Base-by-base conservation (phyloP, 2,329 filamentous ascomycete species). In the Zopfia rhizophila region DNA sequence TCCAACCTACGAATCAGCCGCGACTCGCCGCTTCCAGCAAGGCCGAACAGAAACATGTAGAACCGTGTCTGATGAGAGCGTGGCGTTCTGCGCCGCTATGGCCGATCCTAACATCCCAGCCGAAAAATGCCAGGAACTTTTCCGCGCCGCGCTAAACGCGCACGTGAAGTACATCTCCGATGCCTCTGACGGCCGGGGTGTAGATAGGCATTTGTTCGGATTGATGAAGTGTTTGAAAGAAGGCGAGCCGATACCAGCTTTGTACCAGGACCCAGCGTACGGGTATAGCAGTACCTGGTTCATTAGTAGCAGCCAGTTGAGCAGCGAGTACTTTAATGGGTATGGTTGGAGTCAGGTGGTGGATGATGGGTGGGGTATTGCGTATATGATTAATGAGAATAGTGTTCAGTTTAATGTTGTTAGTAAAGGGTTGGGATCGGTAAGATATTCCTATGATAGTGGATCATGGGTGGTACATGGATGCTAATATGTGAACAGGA, bases 351-450 rank as follows among this genome's bases (percentile, higher is more conserved):
- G 89, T 69, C 93, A 99, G 78, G 94, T 99, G 39, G 89, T 97
- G 43, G 92, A 97, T 66, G 90, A 88, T 50, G 94, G 94, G 21
- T 99, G 94, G 75, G 94, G 94, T 29, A 96, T 99, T 68, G 94
- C 94, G 27, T 99, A 99, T 73, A 99, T 99, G 94, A 97, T 99
- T 73, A 99, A 99, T 71, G 93, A 97, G 81, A 96, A 97, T 75
- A 96, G 91, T 73, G 82, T 99, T 55, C 94, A 97, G 83, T 97
- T 99, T 80, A 99, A 99, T 77, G 86, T 99, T 59, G 92, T 96
- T 56, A 94, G 89, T 71, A 99, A 97, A 82, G 86, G 89, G 45
- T 79, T 97, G 37, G 94, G 93, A 31, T 90, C 88, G 49, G 69
- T 72, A 69, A 60, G 68, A 68, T 31, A 2, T 18, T 31, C 35